Conservation (phyloP, 345 rosid genomes). For the Populus alba region DNA sequence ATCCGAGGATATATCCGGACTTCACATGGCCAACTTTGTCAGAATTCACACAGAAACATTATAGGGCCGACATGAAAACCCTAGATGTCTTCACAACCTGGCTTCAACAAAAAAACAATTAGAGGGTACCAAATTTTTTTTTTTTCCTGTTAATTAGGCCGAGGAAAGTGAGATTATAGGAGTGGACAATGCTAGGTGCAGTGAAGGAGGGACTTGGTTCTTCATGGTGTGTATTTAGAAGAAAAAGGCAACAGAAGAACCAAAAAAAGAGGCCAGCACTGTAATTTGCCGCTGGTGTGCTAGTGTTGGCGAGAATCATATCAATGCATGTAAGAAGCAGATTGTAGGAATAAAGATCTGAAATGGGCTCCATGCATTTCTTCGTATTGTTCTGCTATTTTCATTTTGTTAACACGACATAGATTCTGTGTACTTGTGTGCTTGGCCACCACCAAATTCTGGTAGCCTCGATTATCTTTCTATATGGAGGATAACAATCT, state of each 20-base stretch:
- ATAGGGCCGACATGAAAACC: slow-evolving; percentile 86
- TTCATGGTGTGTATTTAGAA: not conserved
- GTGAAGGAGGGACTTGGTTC: not conserved
- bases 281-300: not conserved
- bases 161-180: slow-evolving; percentile 17
- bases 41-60: slow-evolving; percentile 79
- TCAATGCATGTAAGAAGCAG: not conserved
- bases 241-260: slow-evolving; percentile 14
- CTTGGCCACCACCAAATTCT: slow-evolving; percentile 7
- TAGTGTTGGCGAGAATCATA: slow-evolving; percentile 15
- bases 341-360: slow-evolving; percentile 16
- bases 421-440: slow-evolving; percentile 3
- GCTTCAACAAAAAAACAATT: slow-evolving; percentile 37
- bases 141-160: slow-evolving; percentile 3
- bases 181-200: not conserved
- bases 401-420: not conserved
- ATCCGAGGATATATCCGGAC: slow-evolving; percentile 73
- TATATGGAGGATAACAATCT: not conserved
- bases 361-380: slow-evolving; percentile 5
- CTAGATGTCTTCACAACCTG: slow-evolving; percentile 59
- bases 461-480: not conserved
- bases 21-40: slow-evolving; percentile 72
- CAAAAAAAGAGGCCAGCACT: not conserved
- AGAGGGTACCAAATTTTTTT: not conserved
- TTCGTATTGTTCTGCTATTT: not conserved